phyloP scores from a whole-genome alignment of 805 yeast species.

The Ogataea philodendri region DNA sequence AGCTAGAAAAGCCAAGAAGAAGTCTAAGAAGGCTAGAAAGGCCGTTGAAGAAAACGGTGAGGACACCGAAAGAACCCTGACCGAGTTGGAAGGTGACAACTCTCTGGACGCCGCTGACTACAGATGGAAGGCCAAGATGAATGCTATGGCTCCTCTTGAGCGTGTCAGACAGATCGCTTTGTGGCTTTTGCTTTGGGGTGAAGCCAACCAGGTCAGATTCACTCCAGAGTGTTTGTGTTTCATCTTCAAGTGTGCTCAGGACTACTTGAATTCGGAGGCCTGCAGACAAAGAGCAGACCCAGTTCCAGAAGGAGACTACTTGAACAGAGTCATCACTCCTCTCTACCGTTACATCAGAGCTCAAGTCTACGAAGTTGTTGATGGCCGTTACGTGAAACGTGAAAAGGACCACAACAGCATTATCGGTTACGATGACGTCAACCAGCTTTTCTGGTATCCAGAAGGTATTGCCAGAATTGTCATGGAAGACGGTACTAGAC shows the following conservation, averaged over 20 bases:
- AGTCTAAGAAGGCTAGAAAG: slow-evolving; percentile 71
- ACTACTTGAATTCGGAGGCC: slow-evolving; percentile 82
- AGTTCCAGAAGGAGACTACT: slow-evolving; percentile 85
- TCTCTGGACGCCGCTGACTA: slow-evolving; percentile 80
- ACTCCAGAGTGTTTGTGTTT: slow-evolving; percentile 87
- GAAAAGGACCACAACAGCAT: slow-evolving; percentile 79
- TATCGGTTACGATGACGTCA: slow-evolving; percentile 96
- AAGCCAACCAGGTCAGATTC: slow-evolving; percentile 92
- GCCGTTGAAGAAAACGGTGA: slow-evolving; percentile 66
- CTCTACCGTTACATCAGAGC: slow-evolving; percentile 74
- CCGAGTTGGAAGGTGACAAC: slow-evolving; percentile 77
- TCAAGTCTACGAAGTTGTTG: slow-evolving; percentile 77
- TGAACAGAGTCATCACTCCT: slow-evolving; percentile 92
- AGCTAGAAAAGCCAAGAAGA: slow-evolving; percentile 78
- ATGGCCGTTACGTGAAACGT: slow-evolving; percentile 80
- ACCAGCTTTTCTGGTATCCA: slow-evolving; percentile 99
- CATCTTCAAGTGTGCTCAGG: slow-evolving; percentile 92
- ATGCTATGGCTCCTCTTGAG: slow-evolving; percentile 67
- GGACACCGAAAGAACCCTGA: slow-evolving; percentile 55
- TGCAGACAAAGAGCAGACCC: slow-evolving; percentile 86
- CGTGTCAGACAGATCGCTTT: slow-evolving; percentile 76
- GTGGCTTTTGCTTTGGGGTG: slow-evolving; percentile 82
- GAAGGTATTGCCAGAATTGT: slow-evolving; percentile 95
- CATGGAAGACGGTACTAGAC: slow-evolving; percentile 87
- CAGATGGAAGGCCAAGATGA: slow-evolving; percentile 84